Conservation (phyloP, 2,329 filamentous ascomycete genomes). For the Aspergillus ruber region DNA sequence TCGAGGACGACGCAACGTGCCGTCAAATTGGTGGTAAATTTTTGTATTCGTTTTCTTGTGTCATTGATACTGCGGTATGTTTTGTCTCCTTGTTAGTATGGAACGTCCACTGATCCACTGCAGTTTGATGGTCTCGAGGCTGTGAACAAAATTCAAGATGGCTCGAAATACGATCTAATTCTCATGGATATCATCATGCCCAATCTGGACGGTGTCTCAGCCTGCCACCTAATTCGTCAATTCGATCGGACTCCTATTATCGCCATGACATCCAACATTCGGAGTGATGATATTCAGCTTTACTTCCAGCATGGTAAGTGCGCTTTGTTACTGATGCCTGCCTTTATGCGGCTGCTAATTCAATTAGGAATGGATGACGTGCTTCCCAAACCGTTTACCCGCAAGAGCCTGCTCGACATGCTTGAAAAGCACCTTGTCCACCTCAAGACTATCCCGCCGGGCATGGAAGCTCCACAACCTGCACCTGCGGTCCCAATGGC, state of each 20-base stretch:
- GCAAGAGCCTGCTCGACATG: constrained; percentile 74
- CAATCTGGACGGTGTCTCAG: constrained; percentile 86
- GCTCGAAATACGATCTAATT: constrained; percentile 62
- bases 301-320: constrained; percentile 85
- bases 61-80: constrained; percentile 58
- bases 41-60: constrained; percentile 57
- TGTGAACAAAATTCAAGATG: constrained; percentile 71
- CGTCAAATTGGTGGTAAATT: constrained; percentile 62
- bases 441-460: constrained; percentile 62
- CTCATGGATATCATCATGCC: constrained; percentile 98
- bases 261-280: constrained; percentile 97
- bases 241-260: constrained; percentile 82
- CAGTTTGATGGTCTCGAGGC: constrained; percentile 84
- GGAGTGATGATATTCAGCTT: constrained; percentile 91
- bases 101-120: constrained; percentile 4
- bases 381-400: constrained; percentile 91
- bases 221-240: constrained; percentile 86
- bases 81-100: not conserved
- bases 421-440: constrained; percentile 84
- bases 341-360: constrained; percentile 17
- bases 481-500: constrained; percentile 39
- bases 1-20: constrained; percentile 71
- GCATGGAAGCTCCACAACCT: constrained; percentile 46
- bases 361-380: constrained; percentile 89
- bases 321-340: not conserved